Percentiles rank a stretch among this genome's conserved stretches.
These are phyloP conservation scores for Debaryomyces subglobosus DNA, from an alignment of 1,139 yeast species.

Conservation along the genomic window DNA sequence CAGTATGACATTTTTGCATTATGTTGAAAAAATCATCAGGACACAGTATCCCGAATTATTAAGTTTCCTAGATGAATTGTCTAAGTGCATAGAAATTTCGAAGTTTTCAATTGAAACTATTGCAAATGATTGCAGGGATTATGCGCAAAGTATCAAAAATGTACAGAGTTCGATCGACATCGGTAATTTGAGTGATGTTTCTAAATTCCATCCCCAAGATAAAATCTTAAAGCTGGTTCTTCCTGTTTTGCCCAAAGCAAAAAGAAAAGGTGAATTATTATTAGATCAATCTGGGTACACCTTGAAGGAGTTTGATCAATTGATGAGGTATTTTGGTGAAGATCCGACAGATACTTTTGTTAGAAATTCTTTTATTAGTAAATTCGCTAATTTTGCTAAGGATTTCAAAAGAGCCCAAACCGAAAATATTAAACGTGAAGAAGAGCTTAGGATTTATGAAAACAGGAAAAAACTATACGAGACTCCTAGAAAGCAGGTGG, in stretches of 20 bases:
- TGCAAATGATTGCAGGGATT: slow-evolving; percentile 62
- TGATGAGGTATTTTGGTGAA: slow-evolving; percentile 79
- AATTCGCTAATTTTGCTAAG: slow-evolving; percentile 70
- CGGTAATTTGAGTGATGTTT: slow-evolving; percentile 76
- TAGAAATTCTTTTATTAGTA: slow-evolving; percentile 67
- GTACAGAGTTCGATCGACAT: slow-evolving; percentile 73
- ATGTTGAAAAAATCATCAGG: slow-evolving; percentile 73
- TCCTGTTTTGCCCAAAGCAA: slow-evolving; percentile 69
- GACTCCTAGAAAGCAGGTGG: slow-evolving; percentile 32
- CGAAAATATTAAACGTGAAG: slow-evolving; percentile 80
- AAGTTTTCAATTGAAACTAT: slow-evolving; percentile 72
- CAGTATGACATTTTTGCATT: slow-evolving; percentile 77
- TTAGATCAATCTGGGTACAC: slow-evolving; percentile 66
- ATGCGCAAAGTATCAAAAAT: slow-evolving; percentile 59
- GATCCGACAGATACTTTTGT: slow-evolving; percentile 71
- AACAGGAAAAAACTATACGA: slow-evolving; percentile 69
- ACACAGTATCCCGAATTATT: slow-evolving; percentile 68
- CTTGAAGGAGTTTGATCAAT: slow-evolving; percentile 65
- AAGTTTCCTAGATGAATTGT: slow-evolving; percentile 60
- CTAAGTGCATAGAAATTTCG: slow-evolving; percentile 60
- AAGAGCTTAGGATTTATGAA: slow-evolving; percentile 75
- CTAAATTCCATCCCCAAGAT: slow-evolving; percentile 76
- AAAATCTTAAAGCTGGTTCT: slow-evolving; percentile 62
- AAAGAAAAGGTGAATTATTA: slow-evolving; percentile 64
- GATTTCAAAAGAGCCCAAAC: slow-evolving; percentile 77